These are phyloP conservation scores for Fraxinus latifolia DNA, from an alignment of 305 asterid species.

Conservation along the genomic window DNA sequence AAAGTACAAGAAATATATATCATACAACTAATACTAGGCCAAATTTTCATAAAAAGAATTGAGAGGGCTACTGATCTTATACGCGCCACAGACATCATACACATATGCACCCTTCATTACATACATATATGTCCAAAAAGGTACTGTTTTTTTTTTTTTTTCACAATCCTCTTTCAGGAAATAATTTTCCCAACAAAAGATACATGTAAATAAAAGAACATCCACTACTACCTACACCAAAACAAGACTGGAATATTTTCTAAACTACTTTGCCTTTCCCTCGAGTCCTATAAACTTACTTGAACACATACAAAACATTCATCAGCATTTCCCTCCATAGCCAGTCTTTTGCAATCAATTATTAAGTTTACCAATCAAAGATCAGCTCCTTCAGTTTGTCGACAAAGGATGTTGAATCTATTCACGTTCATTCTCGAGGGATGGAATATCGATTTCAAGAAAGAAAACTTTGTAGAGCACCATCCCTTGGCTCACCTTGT, in stretches of 20 bases:
- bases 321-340: conserved; percentile 13
- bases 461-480: conserved; percentile 19
- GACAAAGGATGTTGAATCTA: conserved; percentile 17
- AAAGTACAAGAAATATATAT: conserved; percentile 1
- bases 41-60: conserved; percentile 25
- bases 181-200: conserved; percentile 31
- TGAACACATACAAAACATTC: conserved; percentile 24
- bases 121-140: conserved; percentile 47
- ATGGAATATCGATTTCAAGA: conserved; percentile 15
- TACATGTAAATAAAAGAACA: conserved; percentile 27
- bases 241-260: conserved; percentile 34
- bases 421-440: conserved; percentile 10
- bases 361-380: conserved; percentile 22
- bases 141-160: conserved; percentile 21
- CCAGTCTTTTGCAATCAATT: conserved; percentile 23
- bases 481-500: conserved; percentile 7
- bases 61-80: conserved; percentile 35
- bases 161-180: conserved; percentile 24
- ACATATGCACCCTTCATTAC: conserved; percentile 44
- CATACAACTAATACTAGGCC: conserved; percentile 25
- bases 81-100: conserved; percentile 29
- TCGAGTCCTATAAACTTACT: conserved; percentile 21
- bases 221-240: conserved; percentile 43
- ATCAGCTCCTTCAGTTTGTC: conserved; percentile 24
- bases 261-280: conserved; percentile 24